Evolutionary conservation across 768 basidiomycete genomes (phyloP), one percentile per base, ranked within the genome.

Genomic region (Asterophora lycoperdoides): DNA sequence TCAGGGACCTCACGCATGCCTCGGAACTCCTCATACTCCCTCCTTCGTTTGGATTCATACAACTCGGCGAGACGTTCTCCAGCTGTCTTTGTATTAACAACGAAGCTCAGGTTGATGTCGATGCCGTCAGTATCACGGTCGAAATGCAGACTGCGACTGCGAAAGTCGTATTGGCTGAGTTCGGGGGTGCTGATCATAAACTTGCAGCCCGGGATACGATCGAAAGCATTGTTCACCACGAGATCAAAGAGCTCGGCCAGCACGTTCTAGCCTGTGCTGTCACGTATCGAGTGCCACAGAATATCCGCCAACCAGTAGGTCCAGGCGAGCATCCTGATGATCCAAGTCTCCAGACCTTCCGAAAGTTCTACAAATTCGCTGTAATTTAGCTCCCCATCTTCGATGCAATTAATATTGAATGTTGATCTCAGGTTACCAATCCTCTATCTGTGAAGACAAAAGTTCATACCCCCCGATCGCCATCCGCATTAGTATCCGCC

Each of bases 381-480:
- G 91, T 94, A 61, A 63, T 87, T n/a, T 77, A 20, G 14, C 37
- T 34, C 38, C 32, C 28, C 37, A 18, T 11, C 35, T 33, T 26
- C 23, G 35, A 41, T 14, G 13, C 18, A 29, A 40, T 34, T 45
- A 32, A 48, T 32, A 32, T 40, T 41, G 10, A 36, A 17, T 14
- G 41, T 15, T 18, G 17, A 48, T 41, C 39, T 13, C 56, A 95
- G 91, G 92, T 93, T 19, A 86, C 84, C n/a, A 94, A 95, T 56
- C 94, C 94, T 1, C 71, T 97, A 11, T 91, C 91, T 0, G 93
- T 97, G 49, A 95, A 95, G 68, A 96, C 93, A 11, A 94, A 94
- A 64, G 90, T 95, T 0, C 90, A 96, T 63, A 60, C 73, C 2
- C 79, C 89, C 1, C 79, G 77, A 44, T 84, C 89, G 0, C 85